Evolutionary conservation across 2,329 filamentous ascomycete genomes (phyloP).

Genomic region (Lachnellula willkommii): DNA sequence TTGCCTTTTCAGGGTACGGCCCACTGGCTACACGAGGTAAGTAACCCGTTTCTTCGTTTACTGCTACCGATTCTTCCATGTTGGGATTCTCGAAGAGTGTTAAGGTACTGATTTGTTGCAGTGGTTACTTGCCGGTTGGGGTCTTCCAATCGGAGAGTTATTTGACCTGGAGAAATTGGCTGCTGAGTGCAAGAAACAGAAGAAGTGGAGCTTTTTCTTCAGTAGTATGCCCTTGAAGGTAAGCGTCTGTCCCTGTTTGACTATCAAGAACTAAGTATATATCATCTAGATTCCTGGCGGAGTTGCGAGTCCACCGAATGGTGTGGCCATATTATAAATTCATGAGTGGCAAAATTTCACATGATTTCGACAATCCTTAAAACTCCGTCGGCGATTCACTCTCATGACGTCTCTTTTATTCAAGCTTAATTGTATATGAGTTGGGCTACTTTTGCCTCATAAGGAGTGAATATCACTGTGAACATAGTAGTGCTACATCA

Average conservation of each 20-base stretch:
- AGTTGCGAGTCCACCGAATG: conserved; percentile 27
- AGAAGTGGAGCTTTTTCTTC: conserved; percentile 57
- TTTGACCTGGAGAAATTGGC: conserved; percentile 42
- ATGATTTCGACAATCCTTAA: too few species aligned
- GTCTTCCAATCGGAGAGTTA: conserved; percentile 44
- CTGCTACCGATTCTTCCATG: conserved; percentile 30
- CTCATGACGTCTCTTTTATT: too few species aligned
- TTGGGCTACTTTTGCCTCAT: too few species aligned
- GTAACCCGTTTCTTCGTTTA: not conserved
- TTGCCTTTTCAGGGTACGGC: conserved; percentile 29
- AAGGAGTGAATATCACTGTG: too few species aligned
- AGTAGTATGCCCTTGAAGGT: conserved; percentile 56
- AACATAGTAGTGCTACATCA: too few species aligned
- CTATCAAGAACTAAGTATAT: not conserved
- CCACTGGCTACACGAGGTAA: conserved; percentile 35
- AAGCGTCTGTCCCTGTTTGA: not conserved
- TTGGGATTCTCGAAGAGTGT: too few species aligned
- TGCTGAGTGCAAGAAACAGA: conserved; percentile 45
- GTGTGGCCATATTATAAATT: conserved; percentile 27
- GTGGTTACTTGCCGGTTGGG: not conserved
- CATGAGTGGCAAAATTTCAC: not conserved
- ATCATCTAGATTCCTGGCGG: conserved; percentile 23
- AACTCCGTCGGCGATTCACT: too few species aligned
- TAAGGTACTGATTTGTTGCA: too few species aligned
- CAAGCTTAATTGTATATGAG: too few species aligned